These are phyloP conservation scores for Cucurbita argyrosperma DNA, from an alignment of 306 rosid species.

Conservation along the genomic window DNA sequence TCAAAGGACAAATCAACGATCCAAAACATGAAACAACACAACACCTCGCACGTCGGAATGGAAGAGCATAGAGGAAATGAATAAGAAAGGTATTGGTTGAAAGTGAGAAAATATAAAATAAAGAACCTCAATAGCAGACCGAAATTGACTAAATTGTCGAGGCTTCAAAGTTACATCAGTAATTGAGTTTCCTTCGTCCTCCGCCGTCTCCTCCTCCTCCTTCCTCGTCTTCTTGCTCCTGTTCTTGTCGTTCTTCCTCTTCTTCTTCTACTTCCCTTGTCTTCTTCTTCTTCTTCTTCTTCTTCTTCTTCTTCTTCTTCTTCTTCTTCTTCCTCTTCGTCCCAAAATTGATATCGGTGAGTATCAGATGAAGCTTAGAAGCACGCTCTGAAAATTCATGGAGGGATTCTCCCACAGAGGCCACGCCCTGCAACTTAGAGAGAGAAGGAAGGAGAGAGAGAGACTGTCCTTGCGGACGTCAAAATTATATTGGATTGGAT, in stretches of 20 bases:
- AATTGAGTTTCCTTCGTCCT: background rate
- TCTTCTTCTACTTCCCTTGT: background rate
- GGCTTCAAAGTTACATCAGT: background rate
- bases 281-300: background rate
- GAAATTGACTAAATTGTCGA: background rate
- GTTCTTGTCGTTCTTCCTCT: background rate
- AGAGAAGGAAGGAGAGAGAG: slow-evolving; percentile 23
- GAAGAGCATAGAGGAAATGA: background rate
- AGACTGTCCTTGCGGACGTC: slow-evolving; percentile 74
- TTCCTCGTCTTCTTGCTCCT: background rate
- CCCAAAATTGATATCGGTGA: background rate
- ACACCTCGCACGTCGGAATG: background rate
- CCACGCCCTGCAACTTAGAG: slow-evolving; percentile 17
- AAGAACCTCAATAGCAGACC: background rate
- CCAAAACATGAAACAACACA: slow-evolving; percentile 12
- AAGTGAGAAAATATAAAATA: background rate
- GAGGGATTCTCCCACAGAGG: slow-evolving; percentile 16
- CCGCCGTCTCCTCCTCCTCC: background rate
- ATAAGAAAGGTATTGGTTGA: slow-evolving; percentile 7
- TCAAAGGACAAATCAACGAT: slow-evolving; percentile 47
- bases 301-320: background rate
- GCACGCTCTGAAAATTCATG: slow-evolving; percentile 4
- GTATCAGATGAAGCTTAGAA: slow-evolving; percentile 1
- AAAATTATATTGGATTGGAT: slow-evolving; percentile 72
- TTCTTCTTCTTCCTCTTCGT: background rate